Base-by-base conservation (phyloP, 2,329 filamentous ascomycete genomes). In the Cercospora sojina region DNA sequence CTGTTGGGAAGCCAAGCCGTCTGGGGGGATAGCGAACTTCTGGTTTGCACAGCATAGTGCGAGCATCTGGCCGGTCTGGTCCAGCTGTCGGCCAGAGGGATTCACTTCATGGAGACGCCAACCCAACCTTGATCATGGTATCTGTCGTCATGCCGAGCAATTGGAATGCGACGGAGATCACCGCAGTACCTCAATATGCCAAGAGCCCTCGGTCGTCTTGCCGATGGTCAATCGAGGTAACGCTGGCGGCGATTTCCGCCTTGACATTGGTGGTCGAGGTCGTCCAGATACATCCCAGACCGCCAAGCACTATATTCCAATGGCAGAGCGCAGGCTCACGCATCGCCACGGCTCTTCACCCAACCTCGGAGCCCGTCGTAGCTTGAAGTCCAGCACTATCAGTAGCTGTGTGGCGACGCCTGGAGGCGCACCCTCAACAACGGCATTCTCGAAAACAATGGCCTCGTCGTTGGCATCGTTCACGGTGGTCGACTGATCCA, bases 401-500 rank as follows among this genome's bases (percentile, higher is more conserved):
- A 64, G 57, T 20, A 64, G 60, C 10, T 59, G 49, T 29, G 47
- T 59, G 16, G 58, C 41, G 12, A 67, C 58, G 13, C 62, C 62
- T 5, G 43, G 58, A 27, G 56, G 55, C 25, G 53, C 62, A 10
- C 61, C 61, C 27, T 51, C 63, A 16, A 64, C 51, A 13, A 57
- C 49, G 38, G 56, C 58, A n/a, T 67, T 64, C 13, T 47, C 61
- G 20, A 64, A 67, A 20, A 67, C 49, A 32, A 58, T 31, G 3
- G 62, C 65, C 29, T 62, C 49, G 47, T 62, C 47, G 29, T 29
- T 55, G 18, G 32, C 43, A 13, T 53, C 20, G 32, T 56, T 55
- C 47, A 62, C 31, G 16, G 31, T 62, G 3, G 49, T 56, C 6
- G 29, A 38, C 47, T 55, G 60, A 31, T 62, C 60, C 18, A 56